phyloP scores from a whole-genome alignment of 352 stramenopile species.

The Halophytophthora batemanensis region DNA sequence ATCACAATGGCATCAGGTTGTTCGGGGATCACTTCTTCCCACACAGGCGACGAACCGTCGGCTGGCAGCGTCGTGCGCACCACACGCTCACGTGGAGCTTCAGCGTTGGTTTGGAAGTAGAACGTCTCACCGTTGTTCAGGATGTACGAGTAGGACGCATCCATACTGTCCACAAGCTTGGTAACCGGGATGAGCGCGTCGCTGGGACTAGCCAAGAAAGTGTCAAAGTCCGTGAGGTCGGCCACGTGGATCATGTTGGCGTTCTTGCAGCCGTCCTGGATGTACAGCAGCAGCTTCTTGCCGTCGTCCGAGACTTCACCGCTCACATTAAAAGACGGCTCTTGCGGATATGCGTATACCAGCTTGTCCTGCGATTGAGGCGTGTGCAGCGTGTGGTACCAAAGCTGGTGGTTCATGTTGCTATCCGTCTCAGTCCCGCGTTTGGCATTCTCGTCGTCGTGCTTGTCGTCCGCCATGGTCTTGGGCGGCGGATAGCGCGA shows the following conservation, averaged over 20 bases:
- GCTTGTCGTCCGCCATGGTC: conserved; percentile 46
- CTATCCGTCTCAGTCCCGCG: conserved; percentile 74
- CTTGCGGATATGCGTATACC: conserved; percentile 70
- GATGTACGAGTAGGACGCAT: conserved; percentile 81
- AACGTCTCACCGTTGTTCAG: conserved; percentile 86
- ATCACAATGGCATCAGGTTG: conserved; percentile 73
- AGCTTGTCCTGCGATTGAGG: conserved; percentile 67
- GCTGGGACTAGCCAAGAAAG: conserved; percentile 35
- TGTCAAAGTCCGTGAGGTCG: conserved; percentile 46
- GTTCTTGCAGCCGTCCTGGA: conserved; percentile 87
- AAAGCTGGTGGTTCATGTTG: conserved; percentile 80
- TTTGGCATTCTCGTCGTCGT: conserved; percentile 45
- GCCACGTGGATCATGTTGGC: conserved; percentile 86
- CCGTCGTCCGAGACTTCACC: conserved; percentile 76
- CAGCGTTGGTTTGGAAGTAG: conserved; percentile 85
- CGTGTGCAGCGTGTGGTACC: conserved; percentile 75
- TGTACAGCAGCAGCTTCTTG: conserved; percentile 68
- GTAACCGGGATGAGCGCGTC: conserved; percentile 44
- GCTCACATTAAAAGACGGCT: conserved; percentile 70
- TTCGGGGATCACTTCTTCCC: conserved; percentile 84
- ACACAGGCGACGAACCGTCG: conserved; percentile 25
- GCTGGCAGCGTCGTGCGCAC: conserved; percentile 46
- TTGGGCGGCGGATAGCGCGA: conserved; percentile 70
- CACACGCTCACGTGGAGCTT: conserved; percentile 79
- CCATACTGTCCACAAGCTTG: conserved; percentile 87